Percentiles rank a stretch among this genome's conserved stretches.
Evolutionary conservation across 106 monocot species (phyloP).

Genomic region (Narthecium ossifragum): DNA sequence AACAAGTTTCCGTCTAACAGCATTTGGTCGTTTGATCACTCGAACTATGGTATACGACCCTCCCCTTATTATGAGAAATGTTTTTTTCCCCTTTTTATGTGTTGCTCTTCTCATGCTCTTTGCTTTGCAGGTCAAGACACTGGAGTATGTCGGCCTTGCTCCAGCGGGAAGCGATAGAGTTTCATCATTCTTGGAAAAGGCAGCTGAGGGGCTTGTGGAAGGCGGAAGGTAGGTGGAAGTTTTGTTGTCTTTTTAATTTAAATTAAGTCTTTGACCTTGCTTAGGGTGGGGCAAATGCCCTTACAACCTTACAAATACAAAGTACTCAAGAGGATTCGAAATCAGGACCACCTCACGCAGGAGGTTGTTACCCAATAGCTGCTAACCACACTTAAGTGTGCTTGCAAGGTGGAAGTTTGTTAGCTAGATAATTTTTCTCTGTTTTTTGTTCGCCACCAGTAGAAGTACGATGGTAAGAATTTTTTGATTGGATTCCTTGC

Average conservation of each 20-base stretch:
- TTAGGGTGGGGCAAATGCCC: no score
- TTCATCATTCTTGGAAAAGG: slow-evolving; percentile 89
- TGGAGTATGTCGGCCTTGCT: slow-evolving; percentile 69
- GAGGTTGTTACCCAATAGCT: no score
- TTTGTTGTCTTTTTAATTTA: neutral
- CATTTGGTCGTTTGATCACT: slow-evolving; percentile 71
- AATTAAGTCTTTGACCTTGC: no score
- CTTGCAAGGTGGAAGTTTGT: no score
- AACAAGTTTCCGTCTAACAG: slow-evolving; percentile 80
- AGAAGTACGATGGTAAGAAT: no score
- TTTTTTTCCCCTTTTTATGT: neutral
- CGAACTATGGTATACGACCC: slow-evolving; percentile 52
- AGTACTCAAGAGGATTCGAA: no score
- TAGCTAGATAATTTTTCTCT: no score
- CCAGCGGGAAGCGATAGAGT: slow-evolving; percentile 87
- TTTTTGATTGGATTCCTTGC: no score
- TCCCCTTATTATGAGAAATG: neutral
- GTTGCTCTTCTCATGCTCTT: neutral
- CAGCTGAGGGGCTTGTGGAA: slow-evolving; percentile 86
- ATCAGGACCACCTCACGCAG: no score
- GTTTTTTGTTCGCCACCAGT: no score
- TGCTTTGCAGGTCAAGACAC: slow-evolving; percentile 54
- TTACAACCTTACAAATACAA: no score
- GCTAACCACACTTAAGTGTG: no score
- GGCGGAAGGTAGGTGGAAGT: slow-evolving; percentile 71